Evolutionary conservation across 768 basidiomycete genomes (phyloP).

Genomic region (Lyophyllum decastes): DNA sequence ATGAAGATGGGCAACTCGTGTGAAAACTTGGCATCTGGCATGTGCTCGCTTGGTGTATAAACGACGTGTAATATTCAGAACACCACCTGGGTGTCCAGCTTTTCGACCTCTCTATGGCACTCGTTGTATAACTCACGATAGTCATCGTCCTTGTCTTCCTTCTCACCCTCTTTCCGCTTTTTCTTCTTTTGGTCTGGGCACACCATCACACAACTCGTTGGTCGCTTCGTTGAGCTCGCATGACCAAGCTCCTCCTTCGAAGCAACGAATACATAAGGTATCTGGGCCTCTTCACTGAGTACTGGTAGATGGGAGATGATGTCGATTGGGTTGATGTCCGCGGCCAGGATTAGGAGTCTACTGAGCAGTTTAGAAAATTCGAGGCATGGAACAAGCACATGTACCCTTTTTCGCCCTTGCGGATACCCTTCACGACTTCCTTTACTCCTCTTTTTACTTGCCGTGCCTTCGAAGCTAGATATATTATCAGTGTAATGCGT

Average conservation of each 20-base stretch:
- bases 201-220: slow-evolving; percentile 97
- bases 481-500: slow-evolving; percentile 1
- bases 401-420: slow-evolving; percentile 96
- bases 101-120: slow-evolving; percentile 82
- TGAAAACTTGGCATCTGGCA: slow-evolving; percentile 19
- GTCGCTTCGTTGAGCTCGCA: slow-evolving; percentile 95
- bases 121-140: slow-evolving; percentile 88
- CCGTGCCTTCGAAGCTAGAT: slow-evolving; percentile 84
- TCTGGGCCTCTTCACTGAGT: slow-evolving; percentile 89
- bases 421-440: slow-evolving; percentile 96
- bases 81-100: slow-evolving; percentile 69
- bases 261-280: slow-evolving; percentile 87
- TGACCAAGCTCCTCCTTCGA: slow-evolving; percentile 96
- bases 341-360: slow-evolving; percentile 89
- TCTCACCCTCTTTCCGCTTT: slow-evolving; percentile 60
- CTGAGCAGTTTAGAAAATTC: not conserved
- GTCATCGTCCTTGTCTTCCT: slow-evolving; percentile 75
- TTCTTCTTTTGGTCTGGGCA: slow-evolving; percentile 82
- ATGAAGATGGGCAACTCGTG: slow-evolving; percentile 21
- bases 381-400: slow-evolving; percentile 24
- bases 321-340: slow-evolving; percentile 97
- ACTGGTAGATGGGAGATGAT: slow-evolving; percentile 97
- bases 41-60: not conserved
- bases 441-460: slow-evolving; percentile 98
- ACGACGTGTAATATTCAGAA: slow-evolving; percentile 43